phyloP scores from a whole-genome alignment of 1,284 basidiomycete species.

The Lentinus polychrous region DNA sequence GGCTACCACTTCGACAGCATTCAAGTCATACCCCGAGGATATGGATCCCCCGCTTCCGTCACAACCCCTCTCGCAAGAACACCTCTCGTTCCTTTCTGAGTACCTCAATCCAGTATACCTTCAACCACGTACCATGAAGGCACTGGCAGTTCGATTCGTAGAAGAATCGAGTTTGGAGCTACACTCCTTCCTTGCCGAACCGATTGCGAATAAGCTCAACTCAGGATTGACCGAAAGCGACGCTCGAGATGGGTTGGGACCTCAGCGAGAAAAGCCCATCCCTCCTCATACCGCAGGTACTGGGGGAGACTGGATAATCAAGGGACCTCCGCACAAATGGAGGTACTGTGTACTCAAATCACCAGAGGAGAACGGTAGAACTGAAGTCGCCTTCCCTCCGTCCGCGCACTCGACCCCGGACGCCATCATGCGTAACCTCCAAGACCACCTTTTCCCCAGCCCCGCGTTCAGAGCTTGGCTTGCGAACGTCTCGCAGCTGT shows the following conservation, averaged over 20 bases:
- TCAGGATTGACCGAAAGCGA: conserved; percentile 62
- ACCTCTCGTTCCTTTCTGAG: conserved; percentile 66
- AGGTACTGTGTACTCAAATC: conserved; percentile 71
- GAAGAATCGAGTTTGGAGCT: conserved; percentile 87
- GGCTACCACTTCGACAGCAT: conserved; percentile 57
- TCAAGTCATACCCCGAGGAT: conserved; percentile 48
- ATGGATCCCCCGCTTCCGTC: conserved; percentile 42
- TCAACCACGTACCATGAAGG: conserved; percentile 72
- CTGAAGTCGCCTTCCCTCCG: conserved; percentile 37
- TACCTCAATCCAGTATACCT: conserved; percentile 93
- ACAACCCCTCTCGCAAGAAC: conserved; percentile 48
- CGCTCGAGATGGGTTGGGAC: conserved; percentile 57
- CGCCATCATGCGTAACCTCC: conserved; percentile 57
- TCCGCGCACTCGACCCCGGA: conserved; percentile 46
- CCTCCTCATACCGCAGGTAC: conserved; percentile 60
- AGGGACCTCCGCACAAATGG: conserved; percentile 92
- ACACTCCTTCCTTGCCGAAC: conserved; percentile 74
- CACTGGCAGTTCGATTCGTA: conserved; percentile 79
- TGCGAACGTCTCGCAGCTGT: conserved; percentile 69
- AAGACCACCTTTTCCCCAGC: conserved; percentile 74
- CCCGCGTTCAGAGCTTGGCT: conserved; percentile 90
- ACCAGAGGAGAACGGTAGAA: conserved; percentile 12
- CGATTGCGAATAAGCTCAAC: conserved; percentile 66
- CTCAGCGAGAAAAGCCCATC: conserved; percentile 41
- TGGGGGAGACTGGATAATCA: conserved; percentile 60